A percentile compares a stretch with the other conserved stretches of the same genome.
Evolutionary conservation across 1,139 yeast species (phyloP).

Genomic region (Blastobotrys illinoisensis): DNA sequence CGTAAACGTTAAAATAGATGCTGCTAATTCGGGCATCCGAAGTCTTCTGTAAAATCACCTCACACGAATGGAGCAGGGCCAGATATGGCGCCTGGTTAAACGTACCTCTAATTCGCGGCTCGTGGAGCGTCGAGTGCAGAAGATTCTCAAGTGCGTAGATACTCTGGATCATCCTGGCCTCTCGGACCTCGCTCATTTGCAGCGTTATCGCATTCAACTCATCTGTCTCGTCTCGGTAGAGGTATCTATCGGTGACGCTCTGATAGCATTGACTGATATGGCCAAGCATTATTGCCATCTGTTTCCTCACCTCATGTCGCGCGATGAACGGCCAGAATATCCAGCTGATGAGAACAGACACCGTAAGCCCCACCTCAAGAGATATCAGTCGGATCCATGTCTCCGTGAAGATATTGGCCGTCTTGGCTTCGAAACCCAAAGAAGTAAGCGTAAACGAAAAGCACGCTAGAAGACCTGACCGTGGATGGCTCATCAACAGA

Average conservation of each 20-base stretch:
- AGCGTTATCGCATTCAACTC: slow-evolving; percentile 42
- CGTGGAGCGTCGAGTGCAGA: slow-evolving; percentile 36
- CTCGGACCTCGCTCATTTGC: slow-evolving; percentile 42
- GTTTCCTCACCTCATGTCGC: slow-evolving; percentile 38
- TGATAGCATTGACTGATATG: slow-evolving; percentile 45
- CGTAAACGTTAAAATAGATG: slow-evolving; percentile 43
- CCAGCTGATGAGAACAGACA: slow-evolving; percentile 41
- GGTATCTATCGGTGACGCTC: slow-evolving; percentile 42
- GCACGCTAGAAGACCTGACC: slow-evolving; percentile 41
- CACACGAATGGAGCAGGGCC: slow-evolving; percentile 37
- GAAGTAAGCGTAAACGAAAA: slow-evolving; percentile 40
- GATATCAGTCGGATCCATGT: slow-evolving; percentile 41
- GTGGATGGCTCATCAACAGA: slow-evolving; percentile 32
- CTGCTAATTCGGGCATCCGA: slow-evolving; percentile 47
- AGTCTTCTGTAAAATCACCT: slow-evolving; percentile 38
- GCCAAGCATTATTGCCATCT: slow-evolving; percentile 37
- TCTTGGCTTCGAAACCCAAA: slow-evolving; percentile 19
- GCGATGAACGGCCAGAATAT: slow-evolving; percentile 47
- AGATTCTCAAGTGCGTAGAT: slow-evolving; percentile 38
- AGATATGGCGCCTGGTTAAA: slow-evolving; percentile 25
- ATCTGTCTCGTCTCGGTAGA: slow-evolving; percentile 44
- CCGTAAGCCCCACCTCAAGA: slow-evolving; percentile 36
- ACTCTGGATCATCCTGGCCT: slow-evolving; percentile 43
- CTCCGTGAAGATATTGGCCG: slow-evolving; percentile 18
- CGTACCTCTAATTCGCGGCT: slow-evolving; percentile 32